Evolutionary conservation across 805 yeast species (phyloP).

Genomic region (Sporopachydermia lactativora): DNA sequence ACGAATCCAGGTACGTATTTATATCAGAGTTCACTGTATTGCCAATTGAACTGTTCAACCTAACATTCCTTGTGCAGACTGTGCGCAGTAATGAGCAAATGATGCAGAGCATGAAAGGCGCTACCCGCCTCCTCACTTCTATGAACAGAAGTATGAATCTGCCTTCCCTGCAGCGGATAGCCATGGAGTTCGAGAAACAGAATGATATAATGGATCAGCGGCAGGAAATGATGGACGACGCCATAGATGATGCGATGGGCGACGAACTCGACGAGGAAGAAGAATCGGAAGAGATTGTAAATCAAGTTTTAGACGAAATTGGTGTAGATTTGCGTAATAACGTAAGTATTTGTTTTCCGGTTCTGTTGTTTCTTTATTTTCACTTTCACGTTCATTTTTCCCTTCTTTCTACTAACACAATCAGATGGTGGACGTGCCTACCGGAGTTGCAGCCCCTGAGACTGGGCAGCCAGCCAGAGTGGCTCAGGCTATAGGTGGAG

Average conservation of each 20-base stretch:
- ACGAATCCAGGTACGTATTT: constrained; percentile 45
- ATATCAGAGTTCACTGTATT: neutral
- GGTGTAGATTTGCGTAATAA: constrained; percentile 63
- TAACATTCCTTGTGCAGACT: constrained; percentile 29
- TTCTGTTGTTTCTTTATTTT: constrained; percentile 25
- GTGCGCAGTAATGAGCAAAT: constrained; percentile 90
- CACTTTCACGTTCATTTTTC: no score
- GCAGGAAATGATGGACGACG: constrained; percentile 98
- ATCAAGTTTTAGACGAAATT: constrained; percentile 87
- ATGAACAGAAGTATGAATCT: constrained; percentile 87
- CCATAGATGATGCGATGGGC: constrained; percentile 92
- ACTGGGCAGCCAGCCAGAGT: constrained; percentile 23
- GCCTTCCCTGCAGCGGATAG: constrained; percentile 76
- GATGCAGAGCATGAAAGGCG: constrained; percentile 91
- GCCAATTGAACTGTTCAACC: no score
- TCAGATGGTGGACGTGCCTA: constrained; percentile 32
- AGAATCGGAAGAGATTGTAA: constrained; percentile 83
- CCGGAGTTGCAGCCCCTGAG: constrained; percentile 17
- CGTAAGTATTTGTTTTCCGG: constrained; percentile 22
- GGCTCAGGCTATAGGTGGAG: constrained; percentile 40
- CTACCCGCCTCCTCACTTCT: constrained; percentile 68
- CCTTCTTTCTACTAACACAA: no score
- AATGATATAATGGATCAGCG: constrained; percentile 97
- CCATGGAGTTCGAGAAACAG: constrained; percentile 91
- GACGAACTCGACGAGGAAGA: constrained; percentile 77